Evolutionary conservation across 108 stramenopile genomes (phyloP).

Genomic region (Hondaea fermentalgiana): DNA sequence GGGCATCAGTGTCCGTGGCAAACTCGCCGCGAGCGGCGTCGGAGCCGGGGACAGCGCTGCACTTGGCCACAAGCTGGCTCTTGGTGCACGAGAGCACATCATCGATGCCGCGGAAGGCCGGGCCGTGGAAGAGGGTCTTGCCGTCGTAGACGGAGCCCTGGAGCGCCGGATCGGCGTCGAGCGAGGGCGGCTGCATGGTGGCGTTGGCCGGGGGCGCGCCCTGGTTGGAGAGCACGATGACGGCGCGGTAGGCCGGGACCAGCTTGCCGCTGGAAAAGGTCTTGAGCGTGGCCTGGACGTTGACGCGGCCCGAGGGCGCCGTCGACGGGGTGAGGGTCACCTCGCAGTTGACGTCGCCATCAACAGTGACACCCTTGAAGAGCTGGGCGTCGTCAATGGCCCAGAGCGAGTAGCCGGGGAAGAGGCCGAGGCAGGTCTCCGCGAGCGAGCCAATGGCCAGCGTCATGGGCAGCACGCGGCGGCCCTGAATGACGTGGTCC

Average conservation of each 20-base stretch:
- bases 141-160: neutral
- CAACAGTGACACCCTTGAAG: neutral
- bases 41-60: neutral
- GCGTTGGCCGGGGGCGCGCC: neutral
- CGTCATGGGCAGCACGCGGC: neutral
- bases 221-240: neutral
- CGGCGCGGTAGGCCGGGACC: neutral
- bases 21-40: neutral
- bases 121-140: constrained; percentile 2
- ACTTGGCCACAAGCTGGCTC: neutral
- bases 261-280: neutral
- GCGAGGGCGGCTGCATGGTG: neutral
- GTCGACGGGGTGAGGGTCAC: neutral
- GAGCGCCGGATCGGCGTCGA: neutral
- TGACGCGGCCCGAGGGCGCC: neutral
- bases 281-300: neutral
- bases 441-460: neutral
- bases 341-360: neutral
- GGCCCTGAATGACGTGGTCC: neutral
- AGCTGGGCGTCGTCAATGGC: neutral
- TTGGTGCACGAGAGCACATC: neutral
- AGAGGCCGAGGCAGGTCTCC: neutral
- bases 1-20: neutral
- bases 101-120: neutral
- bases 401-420: neutral